Percentiles rank a stretch among this genome's conserved stretches.
Evolutionary conservation across 306 rosid species (phyloP).

Genomic region (Cucurbita maxima): DNA sequence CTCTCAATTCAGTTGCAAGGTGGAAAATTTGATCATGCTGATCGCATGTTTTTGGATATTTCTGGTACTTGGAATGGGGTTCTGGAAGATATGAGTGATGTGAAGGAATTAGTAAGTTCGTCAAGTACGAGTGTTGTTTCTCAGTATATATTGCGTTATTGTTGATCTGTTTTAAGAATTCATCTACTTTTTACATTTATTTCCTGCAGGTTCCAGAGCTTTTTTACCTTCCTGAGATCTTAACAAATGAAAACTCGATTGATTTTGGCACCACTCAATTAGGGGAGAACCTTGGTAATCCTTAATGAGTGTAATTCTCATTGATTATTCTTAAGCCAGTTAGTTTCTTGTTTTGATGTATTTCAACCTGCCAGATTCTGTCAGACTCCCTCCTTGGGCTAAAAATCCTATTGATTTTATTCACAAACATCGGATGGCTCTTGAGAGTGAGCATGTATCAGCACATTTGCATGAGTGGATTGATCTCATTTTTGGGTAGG

Average conservation of each 20-base stretch:
- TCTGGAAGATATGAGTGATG: conserved; percentile 94
- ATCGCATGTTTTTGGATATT: conserved; percentile 93
- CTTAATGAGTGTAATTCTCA: conserved; percentile 9
- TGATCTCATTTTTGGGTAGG: conserved; percentile 93
- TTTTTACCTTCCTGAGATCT: conserved; percentile 87
- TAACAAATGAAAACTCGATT: conserved; percentile 79
- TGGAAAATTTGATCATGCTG: conserved; percentile 96
- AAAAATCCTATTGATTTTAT: conserved; percentile 81
- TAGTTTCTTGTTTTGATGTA: conserved; percentile 16
- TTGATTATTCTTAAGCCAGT: background rate
- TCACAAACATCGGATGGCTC: conserved; percentile 92
- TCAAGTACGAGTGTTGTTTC: conserved; percentile 11
- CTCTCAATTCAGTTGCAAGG: conserved; percentile 95
- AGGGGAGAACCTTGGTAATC: conserved; percentile 82
- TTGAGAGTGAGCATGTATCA: conserved; percentile 88
- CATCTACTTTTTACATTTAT: conserved; percentile 1
- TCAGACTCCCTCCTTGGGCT: conserved; percentile 92
- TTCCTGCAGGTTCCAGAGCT: conserved; percentile 80
- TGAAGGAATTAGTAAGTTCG: conserved; percentile 80
- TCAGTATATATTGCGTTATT: background rate
- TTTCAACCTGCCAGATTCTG: conserved; percentile 40
- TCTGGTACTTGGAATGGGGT: conserved; percentile 90
- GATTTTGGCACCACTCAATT: conserved; percentile 93
- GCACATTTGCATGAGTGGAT: conserved; percentile 96
- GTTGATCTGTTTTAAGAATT: conserved; percentile 4